phyloP scores from a whole-genome alignment of 306 rosid genomes.

The Ormosia emarginata region DNA sequence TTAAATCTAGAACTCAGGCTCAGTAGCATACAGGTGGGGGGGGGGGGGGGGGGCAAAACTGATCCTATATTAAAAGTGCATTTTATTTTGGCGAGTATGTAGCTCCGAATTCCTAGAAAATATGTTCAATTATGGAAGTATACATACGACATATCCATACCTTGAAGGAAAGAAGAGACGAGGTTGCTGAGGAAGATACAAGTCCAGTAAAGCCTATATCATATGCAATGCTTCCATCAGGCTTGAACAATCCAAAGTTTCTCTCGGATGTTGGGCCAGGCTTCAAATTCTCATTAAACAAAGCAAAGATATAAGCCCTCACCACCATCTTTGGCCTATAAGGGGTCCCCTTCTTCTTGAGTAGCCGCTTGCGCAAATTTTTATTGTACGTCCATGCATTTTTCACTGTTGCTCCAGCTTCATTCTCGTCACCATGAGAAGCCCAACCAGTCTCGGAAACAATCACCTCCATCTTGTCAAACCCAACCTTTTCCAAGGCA shows the following conservation, averaged over 20 bases:
- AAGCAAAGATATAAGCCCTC: constrained; percentile 78
- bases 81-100: not conserved
- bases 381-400: constrained; percentile 71
- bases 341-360: constrained; percentile 87
- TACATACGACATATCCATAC: constrained; percentile 28
- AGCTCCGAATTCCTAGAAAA: not conserved
- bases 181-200: constrained; percentile 57
- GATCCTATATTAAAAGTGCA: not conserved
- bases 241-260: constrained; percentile 84
- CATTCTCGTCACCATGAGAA: constrained; percentile 66
- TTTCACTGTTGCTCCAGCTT: constrained; percentile 57
- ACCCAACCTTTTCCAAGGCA: constrained; percentile 81
- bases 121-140: not conserved
- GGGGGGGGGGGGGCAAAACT: too few species aligned
- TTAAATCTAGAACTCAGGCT: not conserved
- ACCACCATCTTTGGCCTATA: constrained; percentile 60
- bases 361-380: constrained; percentile 53
- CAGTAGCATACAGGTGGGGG: too few species aligned
- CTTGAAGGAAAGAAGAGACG: constrained; percentile 68
- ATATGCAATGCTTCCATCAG: constrained; percentile 89
- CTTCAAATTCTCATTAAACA: constrained; percentile 89
- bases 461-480: constrained; percentile 64
- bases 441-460: constrained; percentile 98
- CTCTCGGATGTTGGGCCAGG: constrained; percentile 92
- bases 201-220: constrained; percentile 88